Evolutionary conservation across 768 basidiomycete species (phyloP).

Genomic region (Multifurca ochricompacta): DNA sequence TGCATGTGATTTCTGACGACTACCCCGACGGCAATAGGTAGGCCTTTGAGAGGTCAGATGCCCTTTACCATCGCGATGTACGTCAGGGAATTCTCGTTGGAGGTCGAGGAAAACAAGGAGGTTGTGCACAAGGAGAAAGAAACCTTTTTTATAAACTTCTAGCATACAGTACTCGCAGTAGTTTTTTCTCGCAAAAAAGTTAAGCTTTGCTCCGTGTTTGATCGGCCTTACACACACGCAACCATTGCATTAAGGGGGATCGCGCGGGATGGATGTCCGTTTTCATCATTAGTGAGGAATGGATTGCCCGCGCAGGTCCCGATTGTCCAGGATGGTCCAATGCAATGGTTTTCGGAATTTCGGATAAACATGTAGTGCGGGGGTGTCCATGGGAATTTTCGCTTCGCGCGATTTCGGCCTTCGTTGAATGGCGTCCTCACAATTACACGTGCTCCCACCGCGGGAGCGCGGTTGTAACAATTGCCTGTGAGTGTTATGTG

Average conservation of each 20-base stretch:
- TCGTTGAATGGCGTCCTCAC: background rate
- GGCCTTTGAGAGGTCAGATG: background rate
- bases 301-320: background rate
- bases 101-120: background rate
- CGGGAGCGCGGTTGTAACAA: constrained; percentile 11
- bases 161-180: background rate
- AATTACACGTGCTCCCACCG: constrained; percentile 2
- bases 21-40: background rate
- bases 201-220: constrained; percentile 1
- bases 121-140: background rate
- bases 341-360: background rate
- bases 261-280: background rate
- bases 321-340: background rate
- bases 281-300: background rate
- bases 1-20: background rate
- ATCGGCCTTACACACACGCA: background rate
- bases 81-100: background rate
- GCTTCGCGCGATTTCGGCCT: constrained; percentile 9
- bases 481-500: background rate
- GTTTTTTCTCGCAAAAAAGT: background rate
- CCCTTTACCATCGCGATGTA: constrained; percentile 1
- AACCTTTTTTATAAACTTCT: background rate
- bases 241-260: background rate
- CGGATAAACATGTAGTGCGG: constrained; percentile 1
- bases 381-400: background rate